Evolutionary conservation across 2,329 filamentous ascomycete species (phyloP), one percentile per base, ranked within the genome.

Genomic region (Penicillium italicum): DNA sequence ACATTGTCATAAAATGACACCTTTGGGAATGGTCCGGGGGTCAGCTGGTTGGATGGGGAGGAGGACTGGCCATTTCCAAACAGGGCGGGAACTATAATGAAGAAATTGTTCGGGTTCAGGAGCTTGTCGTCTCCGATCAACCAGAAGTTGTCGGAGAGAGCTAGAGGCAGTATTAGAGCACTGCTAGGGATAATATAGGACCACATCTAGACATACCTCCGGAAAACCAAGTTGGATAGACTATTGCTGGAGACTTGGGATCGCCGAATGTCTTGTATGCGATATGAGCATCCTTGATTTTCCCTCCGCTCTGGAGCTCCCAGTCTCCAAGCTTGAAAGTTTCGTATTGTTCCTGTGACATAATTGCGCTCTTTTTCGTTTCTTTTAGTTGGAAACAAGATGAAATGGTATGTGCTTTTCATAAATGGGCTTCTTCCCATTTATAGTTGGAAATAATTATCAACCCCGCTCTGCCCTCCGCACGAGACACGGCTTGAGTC

Each of bases 181-280:
- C 7, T 34, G 7, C 10, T 5, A 4, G 14, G 4, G 36, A 14
- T 6, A 18, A 12, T 10, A 0, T 22, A 18, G 18, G 18, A 24
- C 18, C 3, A 6, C 5, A 42, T 8, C 8, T 43, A 20, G 72
- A 78, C 48, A 16, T 69, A 82, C 80, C 62, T 56, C 85, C 85
- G 18, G 84, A 86, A 69, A 86, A 92, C 89, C 89, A 92, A 2
- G 85, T 85, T 2, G 89, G 89, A 66, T 92, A 92, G 58, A 92
- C 81, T 55, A 92, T 82, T 2, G 84, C 85, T 8, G 88, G 88
- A 6, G 75, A 77, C 0, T 76, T 79, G 0, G 82, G 69, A 53
- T 85, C 77, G 20, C 89, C 89, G 62, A 88, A 87, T 0, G 88
- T 90, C 72, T 88, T 91, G 78, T 90, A 93, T 16, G 88, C 87